Evolutionary conservation across 768 basidiomycete species (phyloP), one percentile per base, ranked within the genome.

Genomic region (Panus rudis): DNA sequence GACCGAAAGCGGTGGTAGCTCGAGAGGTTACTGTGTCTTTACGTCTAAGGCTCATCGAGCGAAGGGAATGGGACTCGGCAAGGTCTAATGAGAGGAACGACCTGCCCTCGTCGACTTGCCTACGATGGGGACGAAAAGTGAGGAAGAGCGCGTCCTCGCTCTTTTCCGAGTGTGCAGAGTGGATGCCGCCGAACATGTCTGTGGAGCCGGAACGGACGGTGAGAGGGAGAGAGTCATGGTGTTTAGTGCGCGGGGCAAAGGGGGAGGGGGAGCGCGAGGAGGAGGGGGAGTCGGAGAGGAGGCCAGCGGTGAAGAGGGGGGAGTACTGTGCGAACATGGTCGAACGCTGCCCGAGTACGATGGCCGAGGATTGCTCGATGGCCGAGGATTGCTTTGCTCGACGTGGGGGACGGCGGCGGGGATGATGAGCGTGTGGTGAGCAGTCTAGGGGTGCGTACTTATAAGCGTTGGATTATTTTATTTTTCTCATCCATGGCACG

Each of bases 31-130:
- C 47, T 2, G 63, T 65, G 31, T 56, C 53, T 42, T 64, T 70
- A 39, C 63, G 60, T 14, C 55, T 51, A 31, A 66, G 56, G 21
- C 65, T 66, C 34, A 68, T 69, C 3, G 69, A 62, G 28, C 67
- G 62, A 43, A 64, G 56, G 3, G 66, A 68, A 48, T 67, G 64
- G 20, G 69, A 66, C 57, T 79, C 76, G 28, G 80, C 81, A 4
- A 81, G 70, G 58, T 84, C 82, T 42, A 84, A 72, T 26, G 76
- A 83, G 39, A 84, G 72, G 58, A 83, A 84, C 3, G 82, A 84
- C 31, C 75, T 71, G 54, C 45, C 58, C 14, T 49, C 48, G 20
- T 55, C 53, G 31, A 41, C 37, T 32, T 71, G 67, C 24, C 69
- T 65, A 40, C 62, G 63, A 28, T 51, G 46, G 13, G 68, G 61